A percentile compares a stretch with the other conserved stretches of the same genome.
Conservation (phyloP, 1,284 basidiomycete species). For the Ceratobasidium theobromae region DNA sequence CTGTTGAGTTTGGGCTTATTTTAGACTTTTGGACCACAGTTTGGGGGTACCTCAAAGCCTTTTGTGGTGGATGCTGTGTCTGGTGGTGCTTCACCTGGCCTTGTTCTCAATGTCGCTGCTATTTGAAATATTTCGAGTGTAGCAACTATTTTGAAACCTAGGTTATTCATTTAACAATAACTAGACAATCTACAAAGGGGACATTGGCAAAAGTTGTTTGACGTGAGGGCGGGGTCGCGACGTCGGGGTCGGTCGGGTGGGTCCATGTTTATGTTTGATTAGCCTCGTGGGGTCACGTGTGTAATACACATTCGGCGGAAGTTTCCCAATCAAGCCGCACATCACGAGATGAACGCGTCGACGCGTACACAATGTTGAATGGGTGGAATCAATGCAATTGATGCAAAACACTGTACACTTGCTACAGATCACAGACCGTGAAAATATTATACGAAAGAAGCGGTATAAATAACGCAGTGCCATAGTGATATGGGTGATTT, state of each 20-base stretch:
- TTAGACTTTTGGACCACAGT: neutral
- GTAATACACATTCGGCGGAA: neutral
- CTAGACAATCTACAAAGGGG: constrained; percentile 14
- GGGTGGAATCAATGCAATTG: constrained; percentile 22
- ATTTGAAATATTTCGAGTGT: neutral
- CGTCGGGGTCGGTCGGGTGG: too few species aligned
- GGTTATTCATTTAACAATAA: neutral
- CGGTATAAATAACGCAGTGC: constrained; percentile 27
- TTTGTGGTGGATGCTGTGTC: constrained; percentile 29
- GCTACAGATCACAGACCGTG: constrained; percentile 21
- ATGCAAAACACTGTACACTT: constrained; percentile 32
- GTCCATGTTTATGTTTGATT: neutral
- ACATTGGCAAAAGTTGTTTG: too few species aligned
- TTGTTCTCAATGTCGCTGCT: constrained; percentile 21
- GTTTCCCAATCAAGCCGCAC: constrained; percentile 6
- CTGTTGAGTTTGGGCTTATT: neutral
- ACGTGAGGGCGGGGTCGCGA: too few species aligned
- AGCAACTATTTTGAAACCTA: neutral
- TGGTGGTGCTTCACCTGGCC: constrained; percentile 11
- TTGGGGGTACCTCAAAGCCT: constrained; percentile 30
- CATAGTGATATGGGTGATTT: constrained; percentile 20
- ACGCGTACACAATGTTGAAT: constrained; percentile 27
- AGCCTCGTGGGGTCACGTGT: neutral
- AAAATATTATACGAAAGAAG: constrained; percentile 30
- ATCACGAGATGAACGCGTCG: constrained; percentile 9